A percentile compares a stretch with the other conserved stretches of the same genome.
Evolutionary conservation across 345 rosid genomes (phyloP).

Genomic region (Draba incana): DNA sequence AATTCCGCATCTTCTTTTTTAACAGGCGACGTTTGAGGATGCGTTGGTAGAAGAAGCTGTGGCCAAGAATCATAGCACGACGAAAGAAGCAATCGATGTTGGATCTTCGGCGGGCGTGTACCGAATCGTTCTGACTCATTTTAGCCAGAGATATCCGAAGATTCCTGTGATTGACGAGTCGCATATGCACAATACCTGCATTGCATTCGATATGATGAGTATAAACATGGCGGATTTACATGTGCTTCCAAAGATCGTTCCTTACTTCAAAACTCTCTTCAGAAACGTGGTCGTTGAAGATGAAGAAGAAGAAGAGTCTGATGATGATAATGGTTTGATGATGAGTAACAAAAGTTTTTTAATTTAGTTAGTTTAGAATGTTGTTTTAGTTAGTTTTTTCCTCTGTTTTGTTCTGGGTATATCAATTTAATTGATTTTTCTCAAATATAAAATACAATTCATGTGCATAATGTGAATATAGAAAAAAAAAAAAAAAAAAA

Average conservation of each 20-base stretch:
- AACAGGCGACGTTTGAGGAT: conserved; percentile 96
- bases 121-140: conserved; percentile 86
- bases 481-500: not conserved
- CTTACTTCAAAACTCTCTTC: conserved; percentile 81
- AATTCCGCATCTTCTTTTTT: not conserved
- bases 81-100: conserved; percentile 87
- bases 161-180: conserved; percentile 78
- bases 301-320: conserved; percentile 67
- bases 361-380: conserved; percentile 20
- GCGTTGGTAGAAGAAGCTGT: conserved; percentile 87
- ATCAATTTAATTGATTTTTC: conserved; percentile 28
- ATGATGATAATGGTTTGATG: conserved; percentile 41
- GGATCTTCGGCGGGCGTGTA: conserved; percentile 73
- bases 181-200: conserved; percentile 92
- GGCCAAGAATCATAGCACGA: conserved; percentile 94
- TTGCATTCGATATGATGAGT: conserved; percentile 95
- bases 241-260: conserved; percentile 80
- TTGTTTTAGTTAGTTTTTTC: conserved; percentile 14
- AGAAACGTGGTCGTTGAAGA: conserved; percentile 64
- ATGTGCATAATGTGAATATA: conserved; percentile 27
- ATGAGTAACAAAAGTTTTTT: conserved; percentile 27
- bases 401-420: conserved; percentile 17
- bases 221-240: conserved; percentile 84
- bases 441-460: conserved; percentile 18
- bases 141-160: conserved; percentile 97